phyloP scores from a whole-genome alignment of 2,329 filamentous ascomycete species.

The Chaetomiaceae sp. region DNA sequence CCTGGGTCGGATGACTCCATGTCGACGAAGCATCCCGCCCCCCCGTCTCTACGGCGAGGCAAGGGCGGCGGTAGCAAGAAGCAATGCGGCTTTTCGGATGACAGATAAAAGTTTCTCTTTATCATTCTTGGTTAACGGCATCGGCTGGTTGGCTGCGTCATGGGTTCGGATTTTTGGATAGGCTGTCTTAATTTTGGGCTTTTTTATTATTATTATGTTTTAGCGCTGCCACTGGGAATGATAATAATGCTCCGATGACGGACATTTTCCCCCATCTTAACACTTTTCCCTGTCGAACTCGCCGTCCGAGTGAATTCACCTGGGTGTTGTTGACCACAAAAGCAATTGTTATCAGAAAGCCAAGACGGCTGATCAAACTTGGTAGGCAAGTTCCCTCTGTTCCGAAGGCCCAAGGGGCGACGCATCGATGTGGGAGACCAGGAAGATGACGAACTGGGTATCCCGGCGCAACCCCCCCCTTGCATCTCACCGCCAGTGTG shows the following conservation, averaged over 20 bases:
- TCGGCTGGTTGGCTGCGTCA: background rate
- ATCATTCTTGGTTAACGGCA: slow-evolving; percentile 1
- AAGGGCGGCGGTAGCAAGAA: background rate
- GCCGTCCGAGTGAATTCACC: background rate
- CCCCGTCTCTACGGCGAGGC: background rate
- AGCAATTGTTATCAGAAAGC: background rate
- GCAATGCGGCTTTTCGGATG: slow-evolving; percentile 2
- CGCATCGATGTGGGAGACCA: background rate
- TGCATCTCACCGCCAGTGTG: slow-evolving; percentile 6
- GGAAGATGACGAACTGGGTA: background rate
- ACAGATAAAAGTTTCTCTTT: slow-evolving; percentile 1
- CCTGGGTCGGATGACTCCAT: slow-evolving; percentile 2
- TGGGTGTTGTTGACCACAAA: too few relatives aligned
- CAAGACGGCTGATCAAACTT: slow-evolving; percentile 7
- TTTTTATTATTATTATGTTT: background rate
- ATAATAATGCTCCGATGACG: slow-evolving; percentile 4
- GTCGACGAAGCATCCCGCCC: background rate
- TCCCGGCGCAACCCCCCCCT: background rate
- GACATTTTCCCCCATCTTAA: background rate
- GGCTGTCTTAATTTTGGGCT: background rate
- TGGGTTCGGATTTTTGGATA: slow-evolving; percentile 1
- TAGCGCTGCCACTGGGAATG: background rate
- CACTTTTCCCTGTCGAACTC: background rate
- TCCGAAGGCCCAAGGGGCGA: too few relatives aligned
- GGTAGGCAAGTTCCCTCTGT: background rate